These are phyloP conservation scores for Corynespora cassiicola DNA, from an alignment of 2,329 filamentous ascomycete genomes.

Conservation along the genomic window DNA sequence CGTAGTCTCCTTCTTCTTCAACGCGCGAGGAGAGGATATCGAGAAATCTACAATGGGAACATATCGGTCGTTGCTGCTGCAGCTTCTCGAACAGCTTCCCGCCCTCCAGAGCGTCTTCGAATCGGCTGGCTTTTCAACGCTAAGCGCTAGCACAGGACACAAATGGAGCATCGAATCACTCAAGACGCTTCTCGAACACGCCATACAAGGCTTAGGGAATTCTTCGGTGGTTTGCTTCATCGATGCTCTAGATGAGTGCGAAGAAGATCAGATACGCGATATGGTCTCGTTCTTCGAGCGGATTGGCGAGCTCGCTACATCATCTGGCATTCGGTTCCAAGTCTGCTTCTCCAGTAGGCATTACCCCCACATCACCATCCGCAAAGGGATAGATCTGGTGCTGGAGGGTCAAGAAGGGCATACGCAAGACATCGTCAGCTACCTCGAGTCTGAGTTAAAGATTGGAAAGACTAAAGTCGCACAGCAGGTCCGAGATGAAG, in stretches of 20 bases:
- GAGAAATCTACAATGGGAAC: constrained; percentile 20
- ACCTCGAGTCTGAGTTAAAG: constrained; percentile 17
- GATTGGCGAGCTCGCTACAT: constrained; percentile 32
- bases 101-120: constrained; percentile 6
- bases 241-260: constrained; percentile 58
- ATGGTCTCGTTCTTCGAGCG: constrained; percentile 54
- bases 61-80: constrained; percentile 24
- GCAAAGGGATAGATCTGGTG: constrained; percentile 29
- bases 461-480: constrained; percentile 14
- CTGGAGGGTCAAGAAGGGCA: constrained; percentile 46
- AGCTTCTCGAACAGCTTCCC: constrained; percentile 18
- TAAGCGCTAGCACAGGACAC: constrained; percentile 1
- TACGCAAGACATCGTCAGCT: constrained; percentile 36
- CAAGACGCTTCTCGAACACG: constrained; percentile 17
- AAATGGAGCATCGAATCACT: constrained; percentile 12
- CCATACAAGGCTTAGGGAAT: constrained; percentile 8
- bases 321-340: constrained; percentile 17
- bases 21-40: constrained; percentile 18
- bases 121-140: constrained; percentile 7
- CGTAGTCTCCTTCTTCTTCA: constrained; percentile 24
- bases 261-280: constrained; percentile 46
- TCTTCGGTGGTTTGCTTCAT: constrained; percentile 23
- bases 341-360: constrained; percentile 57
- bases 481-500: constrained; percentile 23
- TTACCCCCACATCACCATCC: constrained; percentile 51